Evolutionary conservation across 768 basidiomycete species (phyloP).

Genomic region (Rhodotorula graminis): DNA sequence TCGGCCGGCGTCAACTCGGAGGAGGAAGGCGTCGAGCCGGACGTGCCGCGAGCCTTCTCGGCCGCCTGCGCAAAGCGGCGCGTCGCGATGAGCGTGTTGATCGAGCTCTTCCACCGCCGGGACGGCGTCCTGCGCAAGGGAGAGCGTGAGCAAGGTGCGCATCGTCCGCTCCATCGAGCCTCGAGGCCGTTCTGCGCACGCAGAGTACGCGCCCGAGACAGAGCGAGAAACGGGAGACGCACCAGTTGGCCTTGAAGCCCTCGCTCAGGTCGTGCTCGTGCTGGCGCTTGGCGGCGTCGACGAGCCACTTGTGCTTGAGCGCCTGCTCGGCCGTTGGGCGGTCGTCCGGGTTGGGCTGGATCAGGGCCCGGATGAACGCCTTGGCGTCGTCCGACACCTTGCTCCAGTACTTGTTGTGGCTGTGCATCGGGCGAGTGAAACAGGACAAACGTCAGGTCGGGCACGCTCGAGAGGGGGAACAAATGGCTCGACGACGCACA

Average conservation of each 20-base stretch:
- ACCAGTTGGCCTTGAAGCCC: constrained; percentile 75
- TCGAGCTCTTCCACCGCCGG: constrained; percentile 64
- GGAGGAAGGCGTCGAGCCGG: not conserved
- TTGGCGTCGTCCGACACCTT: constrained; percentile 81
- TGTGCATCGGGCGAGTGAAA: not conserved
- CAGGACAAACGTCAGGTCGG: not conserved
- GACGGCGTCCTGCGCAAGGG: not conserved
- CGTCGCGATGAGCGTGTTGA: constrained; percentile 51
- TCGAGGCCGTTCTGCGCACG: too few species aligned
- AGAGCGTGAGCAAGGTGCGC: too few species aligned
- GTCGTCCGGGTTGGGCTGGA: constrained; percentile 64
- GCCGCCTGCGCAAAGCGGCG: constrained; percentile 18
- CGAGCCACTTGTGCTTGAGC: constrained; percentile 51
- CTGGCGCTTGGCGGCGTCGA: constrained; percentile 64
- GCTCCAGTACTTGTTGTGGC: constrained; percentile 86
- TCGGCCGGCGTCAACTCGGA: not conserved
- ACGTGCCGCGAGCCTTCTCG: not conserved
- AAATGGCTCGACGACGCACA: constrained; percentile 45
- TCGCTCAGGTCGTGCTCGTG: constrained; percentile 64
- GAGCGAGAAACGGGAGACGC: not conserved
- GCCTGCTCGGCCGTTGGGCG: constrained; percentile 74
- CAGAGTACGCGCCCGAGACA: too few species aligned
- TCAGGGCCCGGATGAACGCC: constrained; percentile 66
- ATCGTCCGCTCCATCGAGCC: too few species aligned
- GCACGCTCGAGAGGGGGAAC: too few species aligned